Conservation (phyloP, 768 basidiomycete genomes). For the Boletus speciosus region DNA sequence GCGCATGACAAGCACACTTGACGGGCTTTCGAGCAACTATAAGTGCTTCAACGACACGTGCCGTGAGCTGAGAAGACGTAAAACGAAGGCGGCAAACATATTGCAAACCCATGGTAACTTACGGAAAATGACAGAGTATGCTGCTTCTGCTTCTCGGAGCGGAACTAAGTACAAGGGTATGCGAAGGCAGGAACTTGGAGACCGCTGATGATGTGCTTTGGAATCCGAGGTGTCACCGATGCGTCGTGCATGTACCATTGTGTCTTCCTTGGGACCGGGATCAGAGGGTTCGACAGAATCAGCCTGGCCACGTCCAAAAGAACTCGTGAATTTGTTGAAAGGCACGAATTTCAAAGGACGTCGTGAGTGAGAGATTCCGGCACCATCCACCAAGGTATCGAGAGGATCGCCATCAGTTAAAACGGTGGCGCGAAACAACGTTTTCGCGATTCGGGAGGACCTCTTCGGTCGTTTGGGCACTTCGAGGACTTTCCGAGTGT, state of each 20-base stretch:
- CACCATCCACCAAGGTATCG: conserved; percentile 10
- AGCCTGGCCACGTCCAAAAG: background rate
- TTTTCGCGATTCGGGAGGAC: conserved; percentile 7
- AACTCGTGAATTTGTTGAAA: conserved; percentile 18
- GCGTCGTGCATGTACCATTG: background rate
- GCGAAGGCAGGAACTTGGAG: background rate
- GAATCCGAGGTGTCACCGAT: background rate
- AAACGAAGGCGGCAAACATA: background rate
- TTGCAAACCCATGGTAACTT: background rate
- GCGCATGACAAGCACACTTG: background rate
- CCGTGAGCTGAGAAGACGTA: conserved; percentile 3
- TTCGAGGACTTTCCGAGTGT: background rate
- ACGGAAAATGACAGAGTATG: conserved; percentile 29
- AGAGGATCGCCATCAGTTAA: conserved; percentile 25
- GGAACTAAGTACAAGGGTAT: conserved; percentile 25
- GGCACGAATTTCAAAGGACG: conserved; percentile 30
- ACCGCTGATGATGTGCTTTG: conserved; percentile 1
- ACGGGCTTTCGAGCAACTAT: background rate
- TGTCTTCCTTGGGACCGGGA: background rate
- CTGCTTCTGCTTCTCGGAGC: conserved; percentile 25
- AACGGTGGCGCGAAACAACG: conserved; percentile 27
- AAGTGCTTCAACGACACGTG: background rate
- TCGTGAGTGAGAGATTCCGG: conserved; percentile 10
- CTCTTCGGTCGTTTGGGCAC: background rate
- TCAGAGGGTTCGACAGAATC: background rate